Evolutionary conservation across 139 green algal genomes (phyloP).

Genomic region (Raphidocelis subcapitata): DNA sequence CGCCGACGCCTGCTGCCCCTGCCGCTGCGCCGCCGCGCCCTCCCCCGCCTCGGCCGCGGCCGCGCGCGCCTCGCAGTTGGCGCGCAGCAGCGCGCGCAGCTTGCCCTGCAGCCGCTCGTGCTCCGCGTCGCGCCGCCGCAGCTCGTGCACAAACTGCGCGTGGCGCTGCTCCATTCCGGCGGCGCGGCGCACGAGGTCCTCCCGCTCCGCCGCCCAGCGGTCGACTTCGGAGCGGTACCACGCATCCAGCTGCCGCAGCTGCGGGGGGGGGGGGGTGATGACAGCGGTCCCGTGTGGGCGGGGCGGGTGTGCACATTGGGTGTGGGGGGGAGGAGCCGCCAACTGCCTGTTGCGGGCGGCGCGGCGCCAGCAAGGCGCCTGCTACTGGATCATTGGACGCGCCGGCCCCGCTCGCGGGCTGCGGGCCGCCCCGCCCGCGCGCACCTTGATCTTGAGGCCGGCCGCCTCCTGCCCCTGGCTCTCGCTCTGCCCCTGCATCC

Average conservation of each 20-base stretch:
- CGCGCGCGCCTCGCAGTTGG: background rate
- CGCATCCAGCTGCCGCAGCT: slow-evolving; percentile 19
- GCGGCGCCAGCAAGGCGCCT: too few relatives aligned
- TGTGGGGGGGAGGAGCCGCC: background rate
- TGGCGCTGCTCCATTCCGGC: slow-evolving; percentile 20
- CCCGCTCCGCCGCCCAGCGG: slow-evolving; percentile 9
- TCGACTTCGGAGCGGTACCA: slow-evolving; percentile 18
- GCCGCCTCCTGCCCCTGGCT: background rate
- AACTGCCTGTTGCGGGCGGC: too few relatives aligned
- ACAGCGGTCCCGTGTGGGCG: background rate
- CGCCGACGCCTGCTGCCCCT: background rate
- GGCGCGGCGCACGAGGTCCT: background rate
- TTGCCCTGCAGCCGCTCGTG: slow-evolving; percentile 20
- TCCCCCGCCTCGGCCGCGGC: background rate
- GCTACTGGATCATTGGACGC: background rate
- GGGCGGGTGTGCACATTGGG: background rate
- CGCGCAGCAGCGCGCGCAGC: background rate
- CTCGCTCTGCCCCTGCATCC: slow-evolving; percentile 14
- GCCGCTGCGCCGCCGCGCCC: background rate
- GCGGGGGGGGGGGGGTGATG: background rate
- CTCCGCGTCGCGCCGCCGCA: slow-evolving; percentile 16
- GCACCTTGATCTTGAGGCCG: slow-evolving; percentile 25
- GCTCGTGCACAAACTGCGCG: slow-evolving; percentile 21
- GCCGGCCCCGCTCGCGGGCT: too few relatives aligned
- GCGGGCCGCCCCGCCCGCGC: background rate